Evolutionary conservation across 2,329 filamentous ascomycete species (phyloP), one percentile per base, ranked within the genome.

Genomic region (Penicillium crustosum): DNA sequence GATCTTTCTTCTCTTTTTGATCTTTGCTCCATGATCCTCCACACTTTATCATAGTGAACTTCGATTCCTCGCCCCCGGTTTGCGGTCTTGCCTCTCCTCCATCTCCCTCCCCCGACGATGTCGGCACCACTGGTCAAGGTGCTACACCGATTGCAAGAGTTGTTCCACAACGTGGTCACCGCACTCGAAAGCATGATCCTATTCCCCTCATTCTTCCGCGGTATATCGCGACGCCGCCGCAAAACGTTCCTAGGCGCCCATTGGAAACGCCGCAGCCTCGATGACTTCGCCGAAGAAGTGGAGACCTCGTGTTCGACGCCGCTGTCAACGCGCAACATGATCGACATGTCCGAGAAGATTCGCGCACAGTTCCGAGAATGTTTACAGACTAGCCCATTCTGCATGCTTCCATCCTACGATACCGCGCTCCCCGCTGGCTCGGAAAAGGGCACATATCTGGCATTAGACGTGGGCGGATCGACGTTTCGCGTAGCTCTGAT

Each of bases 331-430:
- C 61, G 60, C 42, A 73, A 72, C 44, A 75, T 80, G 75, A 52
- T 75, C 44, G 64, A 67, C 52, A 79, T 80, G 77, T 79, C 78
- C 4, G 70, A 74, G 43, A 72, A 74, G 62, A 76, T 79, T 39
- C 75, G 75, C 29, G 73, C 75, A 25, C 83, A 87, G 64, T 85
- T 86, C 64, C 74, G 75, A 51, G 76, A 80, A 50, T 82, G 81
- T 63, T 74, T 87, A 31, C 78, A 82, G 63, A 75, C 78, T 42
- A 85, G 82, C 69, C 79, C 83, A 25, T 81, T 83, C 57, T 86
- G 82, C 73, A 88, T 88, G 86, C 75, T 88, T 53, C 86, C 86
- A 2, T 88, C 86, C 6, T 87, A 85, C 73, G 86, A 83, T 68
- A 79, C 86, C 67, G 82, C 81, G 19, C 75, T 88, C 6, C 86